Evolutionary conservation across 345 rosid species (phyloP).

Genomic region (Anastatica hierochuntica): DNA sequence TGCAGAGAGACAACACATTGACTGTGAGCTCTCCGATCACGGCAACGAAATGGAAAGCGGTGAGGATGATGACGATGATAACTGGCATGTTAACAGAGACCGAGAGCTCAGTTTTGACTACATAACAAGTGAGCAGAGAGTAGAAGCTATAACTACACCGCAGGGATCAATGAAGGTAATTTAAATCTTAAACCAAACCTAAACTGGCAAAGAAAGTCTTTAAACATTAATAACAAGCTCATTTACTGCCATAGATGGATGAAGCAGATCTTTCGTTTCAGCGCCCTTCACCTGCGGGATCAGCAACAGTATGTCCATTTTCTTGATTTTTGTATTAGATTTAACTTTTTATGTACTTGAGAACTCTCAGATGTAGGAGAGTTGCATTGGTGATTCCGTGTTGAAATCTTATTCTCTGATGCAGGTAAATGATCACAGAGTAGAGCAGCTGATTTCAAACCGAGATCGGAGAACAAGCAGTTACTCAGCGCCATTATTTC

Average conservation of each 20-base stretch:
- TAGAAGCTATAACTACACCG: slow-evolving; percentile 36
- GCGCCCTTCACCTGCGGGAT: slow-evolving; percentile 35
- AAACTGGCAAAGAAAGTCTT: not conserved
- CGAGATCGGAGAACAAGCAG: slow-evolving; percentile 41
- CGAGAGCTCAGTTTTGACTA: slow-evolving; percentile 90
- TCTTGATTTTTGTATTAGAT: not conserved
- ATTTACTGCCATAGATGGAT: slow-evolving; percentile 41
- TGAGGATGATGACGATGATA: slow-evolving; percentile 42
- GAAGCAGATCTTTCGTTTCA: slow-evolving; percentile 45
- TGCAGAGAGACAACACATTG: slow-evolving; percentile 73
- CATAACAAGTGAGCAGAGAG: slow-evolving; percentile 41
- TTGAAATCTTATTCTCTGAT: not conserved
- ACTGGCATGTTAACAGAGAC: slow-evolving; percentile 34
- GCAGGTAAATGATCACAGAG: slow-evolving; percentile 17
- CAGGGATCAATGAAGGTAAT: slow-evolving; percentile 63
- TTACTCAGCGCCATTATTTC: slow-evolving; percentile 76
- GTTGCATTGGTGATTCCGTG: not conserved
- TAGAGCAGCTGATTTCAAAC: slow-evolving; percentile 5
- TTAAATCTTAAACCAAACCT: not conserved
- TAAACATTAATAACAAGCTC: not conserved
- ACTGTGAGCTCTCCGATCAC: slow-evolving; percentile 54
- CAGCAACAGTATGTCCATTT: slow-evolving; percentile 47
- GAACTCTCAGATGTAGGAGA: not conserved
- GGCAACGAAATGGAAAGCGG: slow-evolving; percentile 53
- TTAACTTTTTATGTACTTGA: not conserved